Evolutionary conservation across 345 rosid species (phyloP).

Genomic region (Iberis pinnata): DNA sequence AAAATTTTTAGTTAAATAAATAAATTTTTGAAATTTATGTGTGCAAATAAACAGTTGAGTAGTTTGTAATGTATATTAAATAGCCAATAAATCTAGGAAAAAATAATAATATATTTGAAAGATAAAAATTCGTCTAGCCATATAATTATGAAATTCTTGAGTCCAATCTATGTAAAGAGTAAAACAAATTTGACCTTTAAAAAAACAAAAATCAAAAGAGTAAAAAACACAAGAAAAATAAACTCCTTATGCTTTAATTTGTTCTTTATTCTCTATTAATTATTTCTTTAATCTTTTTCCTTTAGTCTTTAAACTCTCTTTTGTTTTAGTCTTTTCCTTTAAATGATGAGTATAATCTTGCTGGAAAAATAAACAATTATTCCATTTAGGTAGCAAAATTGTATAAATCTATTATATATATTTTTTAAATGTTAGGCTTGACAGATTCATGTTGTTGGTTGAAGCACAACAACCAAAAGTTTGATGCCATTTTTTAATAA

Average conservation of each 20-base stretch:
- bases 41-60: too few relatives aligned
- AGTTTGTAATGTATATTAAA: too few relatives aligned
- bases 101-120: too few relatives aligned
- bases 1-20: too few relatives aligned
- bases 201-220: too few relatives aligned
- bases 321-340: conserved; percentile 23
- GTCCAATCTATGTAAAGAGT: too few relatives aligned
- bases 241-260: conserved; percentile 20
- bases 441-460: conserved; percentile 22
- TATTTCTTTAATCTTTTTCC: conserved; percentile 14
- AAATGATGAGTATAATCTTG: conserved; percentile 4
- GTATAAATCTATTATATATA: conserved; percentile 7
- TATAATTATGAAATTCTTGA: too few relatives aligned
- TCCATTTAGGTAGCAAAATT: conserved; percentile 24
- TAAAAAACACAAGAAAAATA: conserved; percentile 12
- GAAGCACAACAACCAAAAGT: conserved; percentile 23
- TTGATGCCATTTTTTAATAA: conserved; percentile 14
- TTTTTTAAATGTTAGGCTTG: conserved; percentile 25
- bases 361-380: background rate
- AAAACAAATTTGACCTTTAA: too few relatives aligned
- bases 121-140: too few relatives aligned
- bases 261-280: conserved; percentile 27
- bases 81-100: too few relatives aligned
- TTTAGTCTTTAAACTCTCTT: conserved; percentile 14
- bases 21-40: too few relatives aligned